phyloP scores from a whole-genome alignment of 148 eudicot genomes.

The Rhododendron kiyosumense region DNA sequence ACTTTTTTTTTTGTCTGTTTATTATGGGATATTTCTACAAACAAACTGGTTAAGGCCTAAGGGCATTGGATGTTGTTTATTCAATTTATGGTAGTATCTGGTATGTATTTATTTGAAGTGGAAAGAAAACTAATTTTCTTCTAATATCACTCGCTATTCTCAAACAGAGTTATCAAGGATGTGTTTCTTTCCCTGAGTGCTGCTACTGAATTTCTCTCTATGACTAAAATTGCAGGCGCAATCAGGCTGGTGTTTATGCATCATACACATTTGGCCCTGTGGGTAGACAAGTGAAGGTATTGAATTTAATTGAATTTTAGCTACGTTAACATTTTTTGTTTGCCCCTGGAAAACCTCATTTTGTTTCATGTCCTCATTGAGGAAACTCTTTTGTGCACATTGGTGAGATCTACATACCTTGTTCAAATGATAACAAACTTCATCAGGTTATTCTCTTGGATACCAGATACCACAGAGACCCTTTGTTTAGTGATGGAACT shows the following conservation, averaged over 20 bases:
- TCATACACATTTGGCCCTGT: conserved; percentile 64
- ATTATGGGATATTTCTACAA: not conserved
- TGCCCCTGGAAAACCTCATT: not conserved
- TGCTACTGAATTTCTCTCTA: not conserved
- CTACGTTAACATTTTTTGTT: not conserved
- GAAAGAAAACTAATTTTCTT: not conserved
- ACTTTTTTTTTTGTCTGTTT: not conserved
- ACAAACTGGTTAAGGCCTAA: conserved; percentile 2
- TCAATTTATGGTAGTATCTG: not conserved
- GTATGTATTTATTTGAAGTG: not conserved
- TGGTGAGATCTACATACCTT: conserved; percentile 5
- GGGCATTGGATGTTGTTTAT: not conserved
- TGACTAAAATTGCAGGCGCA: conserved; percentile 41
- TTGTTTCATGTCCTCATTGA: not conserved
- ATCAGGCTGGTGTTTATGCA: conserved; percentile 74
- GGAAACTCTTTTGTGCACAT: not conserved
- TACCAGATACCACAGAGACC: conserved; percentile 76
- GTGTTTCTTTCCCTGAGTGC: not conserved
- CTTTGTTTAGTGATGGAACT: conserved; percentile 58
- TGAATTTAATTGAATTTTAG: conserved; percentile 2
- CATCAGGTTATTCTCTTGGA: conserved; percentile 71
- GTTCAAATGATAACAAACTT: conserved; percentile 13
- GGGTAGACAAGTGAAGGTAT: conserved; percentile 59
- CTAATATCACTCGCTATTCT: not conserved
- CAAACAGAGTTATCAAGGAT: not conserved